A percentile compares a stretch with the other conserved stretches of the same genome.
Evolutionary conservation across 257 asterid species (phyloP).

Genomic region (Solanum sparsipilum): DNA sequence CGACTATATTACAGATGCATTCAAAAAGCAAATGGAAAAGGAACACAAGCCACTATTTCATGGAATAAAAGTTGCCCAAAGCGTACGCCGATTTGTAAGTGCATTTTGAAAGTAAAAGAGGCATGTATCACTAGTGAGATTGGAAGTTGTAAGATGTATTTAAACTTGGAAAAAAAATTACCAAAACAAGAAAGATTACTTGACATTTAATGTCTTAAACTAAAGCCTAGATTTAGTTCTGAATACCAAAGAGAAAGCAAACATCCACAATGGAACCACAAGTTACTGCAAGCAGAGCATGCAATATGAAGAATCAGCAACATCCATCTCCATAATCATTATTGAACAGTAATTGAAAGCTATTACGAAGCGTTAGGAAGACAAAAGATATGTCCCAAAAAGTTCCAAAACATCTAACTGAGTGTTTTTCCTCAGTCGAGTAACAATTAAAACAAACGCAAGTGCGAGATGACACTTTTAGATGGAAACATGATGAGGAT

Average conservation of each 20-base stretch:
- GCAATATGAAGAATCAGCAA: background rate
- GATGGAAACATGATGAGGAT: too few species aligned
- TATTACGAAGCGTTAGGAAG: background rate
- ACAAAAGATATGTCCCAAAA: background rate
- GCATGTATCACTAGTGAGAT: background rate
- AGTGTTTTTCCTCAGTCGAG: background rate
- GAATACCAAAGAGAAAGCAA: background rate
- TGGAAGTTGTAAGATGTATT: background rate
- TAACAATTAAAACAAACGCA: background rate
- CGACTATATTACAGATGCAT: too few species aligned
- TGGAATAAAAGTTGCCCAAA: background rate
- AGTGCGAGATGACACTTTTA: background rate
- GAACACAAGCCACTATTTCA: background rate
- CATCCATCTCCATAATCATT: background rate
- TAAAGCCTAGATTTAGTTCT: background rate
- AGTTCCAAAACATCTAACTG: background rate
- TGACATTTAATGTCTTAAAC: background rate
- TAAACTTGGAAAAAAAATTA: too few species aligned
- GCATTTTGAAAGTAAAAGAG: background rate
- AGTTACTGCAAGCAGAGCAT: background rate
- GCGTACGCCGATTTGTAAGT: background rate
- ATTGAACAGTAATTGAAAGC: background rate
- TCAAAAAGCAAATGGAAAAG: background rate
- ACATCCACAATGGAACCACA: background rate
- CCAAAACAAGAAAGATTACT: background rate